These are phyloP conservation scores for Graphiopsis chlorocephala DNA, from an alignment of 2,329 filamentous ascomycete species.

Conservation along the genomic window DNA sequence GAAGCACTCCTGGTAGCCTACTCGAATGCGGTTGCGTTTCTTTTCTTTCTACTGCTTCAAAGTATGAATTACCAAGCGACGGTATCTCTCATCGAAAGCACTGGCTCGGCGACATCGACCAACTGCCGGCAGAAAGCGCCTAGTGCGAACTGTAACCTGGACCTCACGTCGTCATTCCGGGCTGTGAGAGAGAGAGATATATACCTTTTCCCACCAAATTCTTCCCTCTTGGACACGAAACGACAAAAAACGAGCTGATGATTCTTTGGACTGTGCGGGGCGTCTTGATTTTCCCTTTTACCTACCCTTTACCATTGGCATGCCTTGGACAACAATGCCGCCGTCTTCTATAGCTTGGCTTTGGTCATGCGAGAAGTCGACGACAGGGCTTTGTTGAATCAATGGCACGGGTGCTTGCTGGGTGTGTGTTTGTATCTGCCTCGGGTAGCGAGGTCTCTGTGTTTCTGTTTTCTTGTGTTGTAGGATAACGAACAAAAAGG, in stretches of 20 bases:
- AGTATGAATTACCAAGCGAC: conserved; percentile 14
- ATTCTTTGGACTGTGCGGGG: neutral
- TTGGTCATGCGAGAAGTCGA: neutral
- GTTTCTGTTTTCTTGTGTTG: conserved; percentile 7
- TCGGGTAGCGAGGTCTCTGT: neutral
- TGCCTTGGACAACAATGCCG: neutral
- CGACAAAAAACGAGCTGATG: conserved; percentile 6
- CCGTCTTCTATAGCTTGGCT: neutral
- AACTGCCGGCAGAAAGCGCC: neutral
- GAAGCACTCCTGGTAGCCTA: neutral
- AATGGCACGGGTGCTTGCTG: neutral
- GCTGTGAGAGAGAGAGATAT: neutral
- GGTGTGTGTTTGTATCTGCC: neutral
- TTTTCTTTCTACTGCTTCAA: neutral
- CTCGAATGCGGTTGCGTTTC: neutral
- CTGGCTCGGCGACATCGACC: neutral
- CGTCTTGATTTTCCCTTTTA: neutral
- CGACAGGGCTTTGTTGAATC: neutral
- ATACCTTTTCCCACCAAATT: neutral
- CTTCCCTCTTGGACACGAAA: conserved; percentile 1
- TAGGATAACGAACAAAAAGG: conserved; percentile 16
- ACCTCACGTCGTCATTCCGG: neutral
- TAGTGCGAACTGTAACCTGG: neutral
- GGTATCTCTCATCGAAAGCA: neutral
- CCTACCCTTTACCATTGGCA: neutral